Evolutionary conservation across 805 yeast genomes (phyloP).

Genomic region (Maudiozyma barnettii): DNA sequence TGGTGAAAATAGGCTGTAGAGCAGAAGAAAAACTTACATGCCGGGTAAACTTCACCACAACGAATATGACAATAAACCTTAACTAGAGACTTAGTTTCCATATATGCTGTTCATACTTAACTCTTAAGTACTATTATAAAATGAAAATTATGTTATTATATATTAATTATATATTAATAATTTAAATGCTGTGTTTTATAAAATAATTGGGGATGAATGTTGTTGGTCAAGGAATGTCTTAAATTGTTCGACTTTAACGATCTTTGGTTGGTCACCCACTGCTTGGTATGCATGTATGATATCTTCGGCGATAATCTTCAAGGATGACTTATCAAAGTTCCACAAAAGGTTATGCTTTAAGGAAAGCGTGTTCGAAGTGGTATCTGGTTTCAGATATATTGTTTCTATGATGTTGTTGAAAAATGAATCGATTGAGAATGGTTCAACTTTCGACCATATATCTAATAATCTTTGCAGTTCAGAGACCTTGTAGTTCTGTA

Average conservation of each 20-base stretch:
- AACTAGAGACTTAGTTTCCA: too few species aligned
- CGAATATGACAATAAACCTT: too few species aligned
- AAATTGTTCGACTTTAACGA: conserved; percentile 1
- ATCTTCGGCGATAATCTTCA: conserved; percentile 2
- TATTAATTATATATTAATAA: not conserved
- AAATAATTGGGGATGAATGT: not conserved
- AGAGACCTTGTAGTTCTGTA: conserved; percentile 11
- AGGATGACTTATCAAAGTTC: conserved; percentile 10
- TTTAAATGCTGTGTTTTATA: not conserved
- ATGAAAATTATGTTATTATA: not conserved
- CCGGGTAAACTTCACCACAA: too few species aligned
- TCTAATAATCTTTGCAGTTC: conserved; percentile 16
- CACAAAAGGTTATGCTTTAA: conserved; percentile 11
- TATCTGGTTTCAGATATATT: conserved; percentile 15
- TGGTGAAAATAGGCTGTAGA: too few species aligned
- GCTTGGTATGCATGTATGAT: conserved; percentile 1
- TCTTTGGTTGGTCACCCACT: conserved; percentile 1
- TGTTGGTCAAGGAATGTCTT: conserved; percentile 2
- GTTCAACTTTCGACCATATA: conserved; percentile 18
- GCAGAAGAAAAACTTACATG: too few species aligned
- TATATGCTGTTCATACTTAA: too few species aligned
- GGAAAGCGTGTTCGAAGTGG: not conserved
- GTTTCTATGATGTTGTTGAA: conserved; percentile 28
- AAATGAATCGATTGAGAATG: conserved; percentile 14
- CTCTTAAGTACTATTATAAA: too few species aligned